These are phyloP conservation scores for Rhizomucor miehei DNA, from an alignment of 371 early-diverging fungal genomes.

Conservation along the genomic window DNA sequence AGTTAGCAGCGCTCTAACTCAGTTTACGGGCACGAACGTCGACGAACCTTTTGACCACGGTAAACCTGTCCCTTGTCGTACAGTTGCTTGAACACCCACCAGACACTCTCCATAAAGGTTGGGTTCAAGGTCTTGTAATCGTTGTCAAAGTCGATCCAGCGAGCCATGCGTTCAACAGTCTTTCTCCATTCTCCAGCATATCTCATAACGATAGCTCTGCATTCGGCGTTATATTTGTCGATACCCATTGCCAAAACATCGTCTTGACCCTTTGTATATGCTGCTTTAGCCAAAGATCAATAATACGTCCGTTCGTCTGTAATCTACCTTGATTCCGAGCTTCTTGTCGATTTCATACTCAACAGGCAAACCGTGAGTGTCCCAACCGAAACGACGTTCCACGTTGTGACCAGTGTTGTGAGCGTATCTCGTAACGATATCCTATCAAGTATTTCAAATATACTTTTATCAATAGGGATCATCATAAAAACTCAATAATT, in stretches of 20 bases:
- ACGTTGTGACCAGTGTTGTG: conserved; percentile 97
- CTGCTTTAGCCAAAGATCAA: background rate
- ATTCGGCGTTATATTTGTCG: conserved; percentile 98
- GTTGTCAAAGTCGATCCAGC: conserved; percentile 99
- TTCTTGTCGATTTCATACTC: conserved; percentile 99
- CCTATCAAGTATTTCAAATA: too few relatives aligned
- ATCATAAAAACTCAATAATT: too few relatives aligned
- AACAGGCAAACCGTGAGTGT: conserved; percentile 99
- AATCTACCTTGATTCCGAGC: conserved; percentile 76
- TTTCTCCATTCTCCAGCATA: conserved; percentile 97
- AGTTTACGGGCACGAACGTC: too few relatives aligned
- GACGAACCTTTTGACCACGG: conserved; percentile 77
- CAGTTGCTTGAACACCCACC: conserved; percentile 99
- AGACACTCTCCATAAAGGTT: conserved; percentile 97
- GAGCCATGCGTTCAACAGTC: conserved; percentile 97
- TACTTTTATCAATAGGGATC: too few relatives aligned
- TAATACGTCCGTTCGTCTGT: background rate
- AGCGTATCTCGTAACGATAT: conserved; percentile 98
- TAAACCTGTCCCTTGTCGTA: conserved; percentile 97
- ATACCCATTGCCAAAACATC: conserved; percentile 99
- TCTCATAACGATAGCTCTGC: conserved; percentile 98
- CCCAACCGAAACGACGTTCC: conserved; percentile 99
- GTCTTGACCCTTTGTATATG: conserved; percentile 56
- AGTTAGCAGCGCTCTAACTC: conserved; percentile 7
- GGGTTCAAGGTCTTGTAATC: conserved; percentile 99